phyloP scores from a whole-genome alignment of 1,139 yeast species.

The Trichomonascaceae sp. region DNA sequence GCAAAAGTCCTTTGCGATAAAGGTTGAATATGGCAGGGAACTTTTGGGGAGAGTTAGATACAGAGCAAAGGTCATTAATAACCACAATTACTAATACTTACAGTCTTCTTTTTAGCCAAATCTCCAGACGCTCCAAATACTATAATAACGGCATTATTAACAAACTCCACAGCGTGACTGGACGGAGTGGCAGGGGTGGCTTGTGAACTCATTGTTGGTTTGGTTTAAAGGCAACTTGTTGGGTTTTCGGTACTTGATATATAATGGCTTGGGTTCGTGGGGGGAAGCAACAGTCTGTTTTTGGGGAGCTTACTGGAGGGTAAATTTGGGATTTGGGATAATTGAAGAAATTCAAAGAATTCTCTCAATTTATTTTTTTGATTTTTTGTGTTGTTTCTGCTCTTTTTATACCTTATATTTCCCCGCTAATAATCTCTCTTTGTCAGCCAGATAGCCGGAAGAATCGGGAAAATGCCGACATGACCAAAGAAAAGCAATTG shows the following conservation, averaged over 20 bases:
- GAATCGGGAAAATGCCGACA: not conserved
- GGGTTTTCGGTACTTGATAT: not conserved
- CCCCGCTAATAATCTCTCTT: not conserved
- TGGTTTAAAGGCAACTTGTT: not conserved
- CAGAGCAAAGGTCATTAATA: not conserved
- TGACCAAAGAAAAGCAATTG: too few species aligned
- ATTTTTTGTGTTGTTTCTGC: not conserved
- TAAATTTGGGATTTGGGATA: not conserved
- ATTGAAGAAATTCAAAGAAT: not conserved
- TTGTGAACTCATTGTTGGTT: conserved; percentile 4
- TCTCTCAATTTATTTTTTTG: too few species aligned
- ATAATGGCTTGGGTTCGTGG: not conserved
- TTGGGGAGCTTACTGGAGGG: not conserved
- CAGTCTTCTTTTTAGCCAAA: conserved; percentile 91
- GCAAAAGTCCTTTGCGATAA: conserved; percentile 73
- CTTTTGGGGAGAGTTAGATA: conserved; percentile 14
- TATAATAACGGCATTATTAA: conserved; percentile 61
- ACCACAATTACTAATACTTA: conserved; percentile 63
- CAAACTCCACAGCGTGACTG: conserved; percentile 15
- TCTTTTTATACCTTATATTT: not conserved
- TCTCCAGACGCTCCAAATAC: conserved; percentile 98
- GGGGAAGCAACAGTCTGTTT: not conserved
- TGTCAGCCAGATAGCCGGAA: not conserved
- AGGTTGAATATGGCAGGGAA: conserved; percentile 41
- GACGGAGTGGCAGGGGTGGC: conserved; percentile 7